A percentile compares a stretch with the other conserved stretches of the same genome.
Evolutionary conservation across 2,329 filamentous ascomycete species (phyloP).

Genomic region (Dactylellina leptospora): DNA sequence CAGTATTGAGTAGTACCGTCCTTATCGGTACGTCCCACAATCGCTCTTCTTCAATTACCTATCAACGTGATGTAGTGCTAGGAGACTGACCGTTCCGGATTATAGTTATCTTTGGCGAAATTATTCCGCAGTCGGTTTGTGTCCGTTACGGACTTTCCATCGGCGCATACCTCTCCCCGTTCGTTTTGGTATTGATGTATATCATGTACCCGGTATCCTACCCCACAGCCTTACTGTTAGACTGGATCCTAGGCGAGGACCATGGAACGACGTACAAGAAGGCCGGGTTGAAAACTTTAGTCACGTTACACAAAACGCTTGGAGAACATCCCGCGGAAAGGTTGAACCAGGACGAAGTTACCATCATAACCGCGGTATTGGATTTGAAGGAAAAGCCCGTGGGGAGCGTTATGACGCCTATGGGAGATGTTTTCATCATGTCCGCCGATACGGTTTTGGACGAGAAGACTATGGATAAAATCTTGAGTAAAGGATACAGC

Average conservation of each 20-base stretch:
- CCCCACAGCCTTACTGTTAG: slow-evolving; percentile 94
- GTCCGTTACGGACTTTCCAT: slow-evolving; percentile 95
- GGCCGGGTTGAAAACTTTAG: slow-evolving; percentile 92
- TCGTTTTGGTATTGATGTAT: slow-evolving; percentile 90
- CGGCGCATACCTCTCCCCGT: slow-evolving; percentile 84
- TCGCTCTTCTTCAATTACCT: too few relatives aligned
- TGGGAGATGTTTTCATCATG: slow-evolving; percentile 96
- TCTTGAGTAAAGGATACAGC: slow-evolving; percentile 92
- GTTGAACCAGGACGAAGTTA: slow-evolving; percentile 96
- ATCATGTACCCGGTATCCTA: slow-evolving; percentile 87
- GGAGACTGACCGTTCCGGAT: too few relatives aligned
- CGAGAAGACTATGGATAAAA: slow-evolving; percentile 91
- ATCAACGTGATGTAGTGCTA: too few relatives aligned
- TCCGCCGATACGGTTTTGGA: slow-evolving; percentile 93
- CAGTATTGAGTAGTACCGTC: slow-evolving; percentile 89
- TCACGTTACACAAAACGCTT: slow-evolving; percentile 90
- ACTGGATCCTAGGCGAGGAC: slow-evolving; percentile 90
- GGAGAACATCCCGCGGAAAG: slow-evolving; percentile 84
- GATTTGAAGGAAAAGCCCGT: slow-evolving; percentile 97
- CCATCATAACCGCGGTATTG: slow-evolving; percentile 95
- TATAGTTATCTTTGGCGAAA: slow-evolving; percentile 96
- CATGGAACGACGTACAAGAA: slow-evolving; percentile 99
- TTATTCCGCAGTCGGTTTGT: slow-evolving; percentile 94
- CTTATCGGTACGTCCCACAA: slow-evolving; percentile 84
- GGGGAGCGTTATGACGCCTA: slow-evolving; percentile 96